Conservation (phyloP, 73 alveolate genomes). For the Stentor roeselii region DNA sequence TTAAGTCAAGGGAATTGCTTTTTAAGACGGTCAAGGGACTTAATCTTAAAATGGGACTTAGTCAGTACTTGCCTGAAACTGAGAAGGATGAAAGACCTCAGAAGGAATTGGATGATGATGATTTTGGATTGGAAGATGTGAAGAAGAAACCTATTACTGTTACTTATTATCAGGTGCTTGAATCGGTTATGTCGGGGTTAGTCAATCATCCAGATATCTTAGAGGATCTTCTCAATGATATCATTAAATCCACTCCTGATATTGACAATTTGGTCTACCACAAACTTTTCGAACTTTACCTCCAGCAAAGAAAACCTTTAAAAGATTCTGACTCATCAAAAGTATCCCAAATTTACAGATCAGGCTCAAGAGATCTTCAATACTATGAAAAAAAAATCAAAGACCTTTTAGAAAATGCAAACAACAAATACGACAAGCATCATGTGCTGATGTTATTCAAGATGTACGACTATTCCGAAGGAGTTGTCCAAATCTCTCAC, state of each 20-base stretch:
- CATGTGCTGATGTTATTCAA: conserved; percentile 74
- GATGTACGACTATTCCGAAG: conserved; percentile 74
- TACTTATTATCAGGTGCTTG: conserved; percentile 20
- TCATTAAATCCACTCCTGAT: conserved; percentile 20
- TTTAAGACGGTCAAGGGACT: conserved; percentile 32
- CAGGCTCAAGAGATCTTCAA: background rate
- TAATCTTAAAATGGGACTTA: conserved; percentile 37
- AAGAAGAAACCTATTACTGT: background rate
- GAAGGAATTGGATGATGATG: background rate
- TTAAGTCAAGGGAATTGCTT: conserved; percentile 33
- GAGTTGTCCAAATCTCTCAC: conserved; percentile 61
- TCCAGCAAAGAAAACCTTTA: conserved; percentile 38
- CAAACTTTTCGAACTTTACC: conserved; percentile 73
- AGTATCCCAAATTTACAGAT: too few relatives aligned
- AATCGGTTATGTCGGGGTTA: conserved; percentile 5
- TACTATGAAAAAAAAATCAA: conserved; percentile 42
- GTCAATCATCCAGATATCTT: conserved; percentile 15
- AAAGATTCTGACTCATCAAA: background rate
- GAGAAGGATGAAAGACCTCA: conserved; percentile 42
- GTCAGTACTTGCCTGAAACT: conserved; percentile 31
- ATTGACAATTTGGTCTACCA: conserved; percentile 52
- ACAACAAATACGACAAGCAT: conserved; percentile 67
- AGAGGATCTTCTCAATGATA: background rate
- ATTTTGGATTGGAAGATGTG: background rate
- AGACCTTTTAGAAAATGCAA: conserved; percentile 55